Evolutionary conservation across 768 basidiomycete species (phyloP), one percentile per base, ranked within the genome.

Genomic region (Trametes coccinea): DNA sequence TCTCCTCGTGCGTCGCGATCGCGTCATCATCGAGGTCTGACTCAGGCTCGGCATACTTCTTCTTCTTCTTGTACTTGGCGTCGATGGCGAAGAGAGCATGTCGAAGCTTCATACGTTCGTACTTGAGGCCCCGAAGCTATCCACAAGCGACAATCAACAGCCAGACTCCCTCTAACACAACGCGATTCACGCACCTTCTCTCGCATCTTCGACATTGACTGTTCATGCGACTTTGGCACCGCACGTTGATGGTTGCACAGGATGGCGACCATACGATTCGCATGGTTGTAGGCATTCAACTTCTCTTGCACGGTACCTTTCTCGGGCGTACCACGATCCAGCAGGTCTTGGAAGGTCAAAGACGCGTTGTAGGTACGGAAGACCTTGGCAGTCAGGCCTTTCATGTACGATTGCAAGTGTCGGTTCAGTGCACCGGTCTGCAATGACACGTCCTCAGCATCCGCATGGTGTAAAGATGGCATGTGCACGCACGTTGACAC

Each of bases 291-390:
- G 17, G 93, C 92, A 58, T 96, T 93, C 50, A 98, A 80, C 78
- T 97, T 98, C 79, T 99, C 96, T 69, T 95, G 92, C n/a, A 93
- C 79, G 2, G 90, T 88, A 1, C 84, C 88, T 66, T 86, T 78
- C 66, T 80, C 78, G 2, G 84, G 86, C 7, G 83, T 89, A 55
- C 84, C 84, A 63, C 87, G 82, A 67, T 95, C 92, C 62, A 98
- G 79, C 64, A 96, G 87, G 47, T 90, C 81, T 72, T 98, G 94
- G 80, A 98, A 97, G 2, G 96, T 97, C 72, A 86, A 87, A 29
- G 97, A 98, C 27, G 97, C 97, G 70, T 99, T 99, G 79, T 92
- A 99, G 53, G 97, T 99, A 93, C 97, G 96, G 82, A 99, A 99
- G 30, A 99, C 97, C 74, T 99, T 99, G 60, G 97, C 97, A 0